These are phyloP conservation scores for Leucoagaricus sp. DNA, from an alignment of 1,284 basidiomycete species.

Conservation along the genomic window DNA sequence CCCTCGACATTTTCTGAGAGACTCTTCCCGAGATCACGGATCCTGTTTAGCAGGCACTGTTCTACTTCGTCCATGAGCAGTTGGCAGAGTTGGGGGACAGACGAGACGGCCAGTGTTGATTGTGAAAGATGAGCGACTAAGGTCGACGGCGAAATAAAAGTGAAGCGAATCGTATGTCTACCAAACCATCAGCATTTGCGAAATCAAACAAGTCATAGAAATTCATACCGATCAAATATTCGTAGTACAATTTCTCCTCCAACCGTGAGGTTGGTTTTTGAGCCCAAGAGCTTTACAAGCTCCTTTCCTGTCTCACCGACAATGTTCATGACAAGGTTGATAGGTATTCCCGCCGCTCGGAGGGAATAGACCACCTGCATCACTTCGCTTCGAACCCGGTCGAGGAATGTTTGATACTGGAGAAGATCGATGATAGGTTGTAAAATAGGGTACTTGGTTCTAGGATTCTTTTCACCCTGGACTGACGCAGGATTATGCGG, in stretches of 20 bases:
- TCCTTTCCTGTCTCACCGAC: slow-evolving; percentile 68
- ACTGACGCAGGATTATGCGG: slow-evolving; percentile 10
- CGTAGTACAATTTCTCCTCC: slow-evolving; percentile 71
- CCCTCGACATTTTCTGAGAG: slow-evolving; percentile 56
- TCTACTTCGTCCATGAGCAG: slow-evolving; percentile 76
- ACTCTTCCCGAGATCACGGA: slow-evolving; percentile 65
- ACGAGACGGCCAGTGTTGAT: slow-evolving; percentile 69
- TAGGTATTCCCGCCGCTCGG: slow-evolving; percentile 53
- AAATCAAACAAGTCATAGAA: not conserved
- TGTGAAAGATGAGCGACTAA: slow-evolving; percentile 74
- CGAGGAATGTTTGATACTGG: slow-evolving; percentile 75
- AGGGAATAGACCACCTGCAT: slow-evolving; percentile 50
- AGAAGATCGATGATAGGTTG: slow-evolving; percentile 74
- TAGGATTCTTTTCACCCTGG: slow-evolving; percentile 14
- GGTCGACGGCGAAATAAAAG: slow-evolving; percentile 70
- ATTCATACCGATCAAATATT: slow-evolving; percentile 61
- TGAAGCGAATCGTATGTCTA: slow-evolving; percentile 73
- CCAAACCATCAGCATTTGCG: not conserved
- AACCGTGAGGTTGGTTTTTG: slow-evolving; percentile 37
- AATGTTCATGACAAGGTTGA: slow-evolving; percentile 57
- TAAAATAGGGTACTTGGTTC: slow-evolving; percentile 44
- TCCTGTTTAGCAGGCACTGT: slow-evolving; percentile 60
- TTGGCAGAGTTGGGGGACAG: slow-evolving; percentile 73
- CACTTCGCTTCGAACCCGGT: slow-evolving; percentile 60
- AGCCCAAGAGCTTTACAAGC: slow-evolving; percentile 49